Conservation (phyloP, 2,329 filamentous ascomycete species). For the Calonectria pteridis region DNA sequence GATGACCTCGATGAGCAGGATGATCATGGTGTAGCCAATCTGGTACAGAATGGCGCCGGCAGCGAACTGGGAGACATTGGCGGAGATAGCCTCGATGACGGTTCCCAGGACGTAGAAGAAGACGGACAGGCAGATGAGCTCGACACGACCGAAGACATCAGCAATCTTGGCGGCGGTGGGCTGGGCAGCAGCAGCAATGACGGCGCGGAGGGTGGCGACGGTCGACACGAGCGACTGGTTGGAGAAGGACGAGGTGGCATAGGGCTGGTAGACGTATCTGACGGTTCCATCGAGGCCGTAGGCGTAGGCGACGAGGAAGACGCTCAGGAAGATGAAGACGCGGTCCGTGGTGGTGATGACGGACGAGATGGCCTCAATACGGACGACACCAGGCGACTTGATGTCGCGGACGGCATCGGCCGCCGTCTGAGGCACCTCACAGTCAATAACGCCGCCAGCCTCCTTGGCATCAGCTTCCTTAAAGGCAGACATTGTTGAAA, state of each 20-base stretch:
- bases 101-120: constrained; percentile 71
- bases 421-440: constrained; percentile 17
- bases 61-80: constrained; percentile 63
- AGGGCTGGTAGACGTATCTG: constrained; percentile 67
- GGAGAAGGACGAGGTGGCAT: constrained; percentile 63
- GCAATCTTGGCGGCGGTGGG: constrained; percentile 72
- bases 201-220: constrained; percentile 68
- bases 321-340: constrained; percentile 68
- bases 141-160: constrained; percentile 73
- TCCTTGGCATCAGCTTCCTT: constrained; percentile 13
- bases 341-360: constrained; percentile 66
- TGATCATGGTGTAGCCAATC: constrained; percentile 72
- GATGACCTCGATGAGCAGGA: constrained; percentile 73
- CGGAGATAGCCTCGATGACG: constrained; percentile 66
- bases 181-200: constrained; percentile 72
- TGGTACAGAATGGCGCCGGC: constrained; percentile 72
- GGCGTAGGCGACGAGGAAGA: constrained; percentile 74
- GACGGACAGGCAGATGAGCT: constrained; percentile 68
- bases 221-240: constrained; percentile 69
- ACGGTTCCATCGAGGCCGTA: constrained; percentile 72
- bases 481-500: constrained; percentile 13
- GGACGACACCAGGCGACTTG: constrained; percentile 67
- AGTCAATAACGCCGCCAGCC: not conserved
- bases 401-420: constrained; percentile 46
- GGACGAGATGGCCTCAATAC: constrained; percentile 68